Percentiles rank a stretch among this genome's conserved stretches.
Evolutionary conservation across 257 asterid genomes (phyloP).

Genomic region (Penstemon newberryi): DNA sequence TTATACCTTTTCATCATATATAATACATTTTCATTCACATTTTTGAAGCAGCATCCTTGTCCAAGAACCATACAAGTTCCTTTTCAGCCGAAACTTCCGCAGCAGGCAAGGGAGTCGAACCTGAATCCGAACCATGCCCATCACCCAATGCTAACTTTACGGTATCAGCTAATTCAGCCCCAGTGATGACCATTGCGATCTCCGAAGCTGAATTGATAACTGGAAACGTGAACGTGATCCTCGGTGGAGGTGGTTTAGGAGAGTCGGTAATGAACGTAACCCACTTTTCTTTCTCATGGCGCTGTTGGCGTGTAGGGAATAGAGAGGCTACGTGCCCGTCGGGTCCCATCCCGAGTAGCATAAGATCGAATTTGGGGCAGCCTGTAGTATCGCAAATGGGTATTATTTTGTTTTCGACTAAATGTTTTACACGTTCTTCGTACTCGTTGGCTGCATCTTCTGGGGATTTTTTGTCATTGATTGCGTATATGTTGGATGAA

Average conservation of each 20-base stretch:
- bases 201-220: constrained; percentile 50
- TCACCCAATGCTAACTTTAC: constrained; percentile 29
- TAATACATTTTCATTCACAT: constrained; percentile 19
- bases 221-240: constrained; percentile 58
- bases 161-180: constrained; percentile 35
- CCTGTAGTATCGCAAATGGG: constrained; percentile 28
- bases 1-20: too few relatives aligned
- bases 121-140: background rate
- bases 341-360: constrained; percentile 58
- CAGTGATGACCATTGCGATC: constrained; percentile 55
- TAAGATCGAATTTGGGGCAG: constrained; percentile 53
- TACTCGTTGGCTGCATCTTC: constrained; percentile 45
- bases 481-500: constrained; percentile 31
- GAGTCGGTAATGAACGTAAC: constrained; percentile 54
- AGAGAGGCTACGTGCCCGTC: constrained; percentile 63
- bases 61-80: constrained; percentile 73
- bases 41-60: constrained; percentile 73
- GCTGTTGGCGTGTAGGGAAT: constrained; percentile 47
- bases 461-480: constrained; percentile 38
- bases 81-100: constrained; percentile 60
- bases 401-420: constrained; percentile 30
- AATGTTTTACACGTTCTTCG: constrained; percentile 34
- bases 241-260: constrained; percentile 55
- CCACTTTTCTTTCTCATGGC: constrained; percentile 44
- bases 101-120: constrained; percentile 41